A percentile compares a stretch with the other conserved stretches of the same genome.
Evolutionary conservation across 192 early-diverging fungal genomes (phyloP).

Genomic region (Backusella morwellensis): DNA sequence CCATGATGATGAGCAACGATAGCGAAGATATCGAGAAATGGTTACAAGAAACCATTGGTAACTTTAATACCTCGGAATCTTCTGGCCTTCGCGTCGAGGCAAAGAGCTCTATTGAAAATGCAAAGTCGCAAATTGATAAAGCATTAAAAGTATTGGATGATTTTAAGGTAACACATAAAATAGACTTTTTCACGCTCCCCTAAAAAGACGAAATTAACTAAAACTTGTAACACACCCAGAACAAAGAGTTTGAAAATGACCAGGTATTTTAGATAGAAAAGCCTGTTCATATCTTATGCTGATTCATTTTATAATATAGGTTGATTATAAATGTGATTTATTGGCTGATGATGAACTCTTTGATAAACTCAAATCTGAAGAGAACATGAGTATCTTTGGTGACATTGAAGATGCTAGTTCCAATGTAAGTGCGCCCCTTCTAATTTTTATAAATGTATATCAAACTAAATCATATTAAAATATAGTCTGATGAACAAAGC

Average conservation of each 20-base stretch:
- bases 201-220: not conserved
- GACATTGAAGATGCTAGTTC: not conserved
- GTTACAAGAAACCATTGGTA: conserved; percentile 8
- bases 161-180: conserved; percentile 4
- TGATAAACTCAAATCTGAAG: conserved; percentile 15
- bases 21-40: conserved; percentile 4
- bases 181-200: not conserved
- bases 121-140: conserved; percentile 13
- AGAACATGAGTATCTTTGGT: conserved; percentile 14
- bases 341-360: conserved; percentile 23
- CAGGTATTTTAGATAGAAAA: not conserved
- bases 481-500: not conserved
- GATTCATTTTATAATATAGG: not conserved
- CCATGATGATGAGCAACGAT: not conserved
- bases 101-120: conserved; percentile 8
- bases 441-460: not conserved
- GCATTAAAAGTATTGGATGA: conserved; percentile 13
- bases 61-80: not conserved
- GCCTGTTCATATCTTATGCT: not conserved
- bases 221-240: not conserved
- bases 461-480: not conserved
- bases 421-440: not conserved
- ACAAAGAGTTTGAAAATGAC: not conserved
- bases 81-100: conserved; percentile 6
- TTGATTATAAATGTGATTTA: conserved; percentile 10